These are phyloP conservation scores for Barnettozyma vustinii DNA, from an alignment of 805 yeast genomes.

Conservation along the genomic window DNA sequence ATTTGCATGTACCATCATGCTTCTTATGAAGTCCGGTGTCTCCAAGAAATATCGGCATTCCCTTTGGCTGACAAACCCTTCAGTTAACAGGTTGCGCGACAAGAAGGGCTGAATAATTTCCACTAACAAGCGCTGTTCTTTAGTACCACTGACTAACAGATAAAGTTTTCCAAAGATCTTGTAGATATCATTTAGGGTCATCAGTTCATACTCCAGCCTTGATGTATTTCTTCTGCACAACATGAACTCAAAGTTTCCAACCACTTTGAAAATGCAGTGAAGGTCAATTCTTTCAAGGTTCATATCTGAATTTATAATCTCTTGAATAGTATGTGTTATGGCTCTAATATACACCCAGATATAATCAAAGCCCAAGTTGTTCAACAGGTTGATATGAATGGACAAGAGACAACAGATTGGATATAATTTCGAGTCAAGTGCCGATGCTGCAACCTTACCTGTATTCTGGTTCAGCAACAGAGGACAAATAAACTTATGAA, in stretches of 20 bases:
- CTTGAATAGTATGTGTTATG: constrained; percentile 5
- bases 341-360: constrained; percentile 13
- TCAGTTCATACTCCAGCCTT: constrained; percentile 12
- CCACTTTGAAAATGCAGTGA: constrained; percentile 15
- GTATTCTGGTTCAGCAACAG: constrained; percentile 4
- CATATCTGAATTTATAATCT: constrained; percentile 10
- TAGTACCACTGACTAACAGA: constrained; percentile 16
- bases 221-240: constrained; percentile 14
- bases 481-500: constrained; percentile 6
- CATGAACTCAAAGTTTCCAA: constrained; percentile 14
- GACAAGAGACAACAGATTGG: constrained; percentile 18
- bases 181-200: constrained; percentile 14
- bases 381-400: constrained; percentile 13
- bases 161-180: constrained; percentile 6
- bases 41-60: constrained; percentile 13
- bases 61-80: constrained; percentile 4
- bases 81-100: constrained; percentile 9
- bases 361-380: constrained; percentile 12
- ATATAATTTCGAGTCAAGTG: constrained; percentile 17
- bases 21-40: constrained; percentile 14
- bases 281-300: constrained; percentile 14
- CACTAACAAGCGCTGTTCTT: constrained; percentile 11
- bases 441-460: constrained; percentile 7
- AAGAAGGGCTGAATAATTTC: constrained; percentile 11
- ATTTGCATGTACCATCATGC: constrained; percentile 15